Evolutionary conservation across 352 stramenopile species (phyloP), one percentile per base, ranked within the genome.

Genomic region (Globisporangium uncinulatum): DNA sequence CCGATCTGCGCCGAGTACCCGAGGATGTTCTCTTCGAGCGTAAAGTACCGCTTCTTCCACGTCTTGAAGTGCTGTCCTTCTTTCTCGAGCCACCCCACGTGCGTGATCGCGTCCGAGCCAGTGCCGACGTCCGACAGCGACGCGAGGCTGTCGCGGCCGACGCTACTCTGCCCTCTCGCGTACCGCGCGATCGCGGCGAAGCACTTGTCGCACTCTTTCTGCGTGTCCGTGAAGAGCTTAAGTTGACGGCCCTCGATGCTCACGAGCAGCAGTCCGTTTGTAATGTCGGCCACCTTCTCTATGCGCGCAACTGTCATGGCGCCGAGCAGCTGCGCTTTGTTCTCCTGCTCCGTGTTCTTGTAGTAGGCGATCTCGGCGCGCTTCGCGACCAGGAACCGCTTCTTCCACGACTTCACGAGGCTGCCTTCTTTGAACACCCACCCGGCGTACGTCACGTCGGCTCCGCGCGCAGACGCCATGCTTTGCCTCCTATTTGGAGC

Each of bases 401-500:
- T 91, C 68, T 90, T 91, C 83, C 83, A 93, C 37, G 73, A 89
- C 60, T 86, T 85, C 48, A 89, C 70, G 43, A 92, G 72, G 51
- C 76, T 88, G 44, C 82, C 82, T 61, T 89, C 76, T 61, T 92
- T 90, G 65, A 86, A 89, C 34, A 84, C 73, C 79, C 79, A 90
- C 37, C 79, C 82, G 34, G 79, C 76, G 60, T 85, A 89, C 59
- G 81, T 88, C 62, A 88, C 81, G 1, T 63, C 59, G 53, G 76
- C 43, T 20, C 43, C 43, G 43, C 43, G 43, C 43, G 43, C 17
- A 20, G 19, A 20, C 43, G 43, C 43, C 43, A 48, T 71, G 57
- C 76, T 63, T 10, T 46, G 36, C 44, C 24, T 56, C n/a, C 37
- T 48, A 39, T 13, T 29, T 55, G 10, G 34, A 8, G 34, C 34